A percentile compares a stretch with the other conserved stretches of the same genome.
Conservation (phyloP, 768 basidiomycete genomes). For the Asterophora lycoperdoides region DNA sequence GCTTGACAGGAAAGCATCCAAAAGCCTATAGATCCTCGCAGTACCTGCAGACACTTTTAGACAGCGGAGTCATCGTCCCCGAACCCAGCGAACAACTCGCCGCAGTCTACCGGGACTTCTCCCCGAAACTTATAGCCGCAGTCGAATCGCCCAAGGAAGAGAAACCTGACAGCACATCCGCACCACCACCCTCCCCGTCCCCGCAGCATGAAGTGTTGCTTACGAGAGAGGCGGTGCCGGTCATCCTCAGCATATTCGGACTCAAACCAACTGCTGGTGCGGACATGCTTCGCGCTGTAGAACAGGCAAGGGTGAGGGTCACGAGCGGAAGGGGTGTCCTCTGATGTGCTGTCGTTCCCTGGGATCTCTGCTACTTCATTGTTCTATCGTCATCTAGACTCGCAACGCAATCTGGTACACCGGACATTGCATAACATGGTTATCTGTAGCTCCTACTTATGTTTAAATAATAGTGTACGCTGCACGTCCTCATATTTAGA, state of each 20-base stretch:
- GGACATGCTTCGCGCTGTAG: constrained; percentile 61
- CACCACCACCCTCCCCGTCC: constrained; percentile 9
- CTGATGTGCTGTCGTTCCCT: not conserved
- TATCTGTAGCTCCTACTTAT: not conserved
- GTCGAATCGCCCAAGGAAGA: not conserved
- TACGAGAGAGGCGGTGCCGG: constrained; percentile 48
- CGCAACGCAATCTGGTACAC: not conserved
- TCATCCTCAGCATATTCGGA: constrained; percentile 42
- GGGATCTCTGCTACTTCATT: too few species aligned
- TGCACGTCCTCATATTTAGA: not conserved
- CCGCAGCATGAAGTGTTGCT: constrained; percentile 39
- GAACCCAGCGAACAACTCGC: constrained; percentile 53
- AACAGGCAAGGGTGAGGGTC: constrained; percentile 45
- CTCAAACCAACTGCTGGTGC: constrained; percentile 41
- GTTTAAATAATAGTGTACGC: not conserved
- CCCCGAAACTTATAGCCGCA: constrained; percentile 6
- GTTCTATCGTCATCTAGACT: not conserved
- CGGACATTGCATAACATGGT: not conserved
- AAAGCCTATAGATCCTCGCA: constrained; percentile 67
- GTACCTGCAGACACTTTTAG: constrained; percentile 59
- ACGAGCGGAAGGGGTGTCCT: constrained; percentile 16
- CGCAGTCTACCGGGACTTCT: constrained; percentile 40
- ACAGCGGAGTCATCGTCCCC: constrained; percentile 52
- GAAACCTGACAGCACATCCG: not conserved
- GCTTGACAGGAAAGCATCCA: not conserved